These are phyloP conservation scores for Immersiporthe knoxdaviesiana DNA, from an alignment of 2,329 filamentous ascomycete species.

Conservation along the genomic window DNA sequence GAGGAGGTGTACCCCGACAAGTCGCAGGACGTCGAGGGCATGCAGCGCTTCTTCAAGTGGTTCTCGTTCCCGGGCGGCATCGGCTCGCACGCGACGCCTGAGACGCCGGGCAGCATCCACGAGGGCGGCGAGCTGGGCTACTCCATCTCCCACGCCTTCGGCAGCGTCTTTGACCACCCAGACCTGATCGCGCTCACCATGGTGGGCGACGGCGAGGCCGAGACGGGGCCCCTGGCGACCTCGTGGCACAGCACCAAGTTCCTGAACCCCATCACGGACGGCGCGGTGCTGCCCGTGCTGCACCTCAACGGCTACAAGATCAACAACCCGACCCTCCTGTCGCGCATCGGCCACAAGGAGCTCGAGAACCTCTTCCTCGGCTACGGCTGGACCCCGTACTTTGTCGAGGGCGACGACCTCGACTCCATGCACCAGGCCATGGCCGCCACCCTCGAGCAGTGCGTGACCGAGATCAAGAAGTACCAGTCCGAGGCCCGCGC, in stretches of 20 bases:
- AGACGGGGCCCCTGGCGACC: conserved; percentile 77
- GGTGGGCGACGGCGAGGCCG: conserved; percentile 81
- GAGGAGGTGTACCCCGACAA: conserved; percentile 78
- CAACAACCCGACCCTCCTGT: conserved; percentile 76
- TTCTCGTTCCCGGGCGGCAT: conserved; percentile 83
- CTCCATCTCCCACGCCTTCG: conserved; percentile 78
- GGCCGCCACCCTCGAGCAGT: conserved; percentile 75
- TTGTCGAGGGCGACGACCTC: conserved; percentile 75
- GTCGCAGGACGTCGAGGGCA: conserved; percentile 67
- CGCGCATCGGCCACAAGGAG: conserved; percentile 75
- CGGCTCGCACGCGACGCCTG: conserved; percentile 76
- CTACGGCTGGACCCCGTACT: conserved; percentile 80
- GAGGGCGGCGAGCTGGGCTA: conserved; percentile 85
- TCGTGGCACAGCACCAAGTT: conserved; percentile 85
- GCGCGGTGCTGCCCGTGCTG: conserved; percentile 75
- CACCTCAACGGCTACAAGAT: conserved; percentile 87
- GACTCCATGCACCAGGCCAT: conserved; percentile 81
- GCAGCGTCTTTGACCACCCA: conserved; percentile 75
- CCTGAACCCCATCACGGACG: conserved; percentile 77
- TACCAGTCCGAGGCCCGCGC: conserved; percentile 74
- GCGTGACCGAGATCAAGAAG: conserved; percentile 68
- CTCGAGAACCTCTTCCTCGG: conserved; percentile 70
- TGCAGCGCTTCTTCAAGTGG: conserved; percentile 79
- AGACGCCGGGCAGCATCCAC: conserved; percentile 77
- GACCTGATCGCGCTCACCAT: conserved; percentile 75